Evolutionary conservation across 2,329 filamentous ascomycete genomes (phyloP).

Genomic region (Cadophora malorum): DNA sequence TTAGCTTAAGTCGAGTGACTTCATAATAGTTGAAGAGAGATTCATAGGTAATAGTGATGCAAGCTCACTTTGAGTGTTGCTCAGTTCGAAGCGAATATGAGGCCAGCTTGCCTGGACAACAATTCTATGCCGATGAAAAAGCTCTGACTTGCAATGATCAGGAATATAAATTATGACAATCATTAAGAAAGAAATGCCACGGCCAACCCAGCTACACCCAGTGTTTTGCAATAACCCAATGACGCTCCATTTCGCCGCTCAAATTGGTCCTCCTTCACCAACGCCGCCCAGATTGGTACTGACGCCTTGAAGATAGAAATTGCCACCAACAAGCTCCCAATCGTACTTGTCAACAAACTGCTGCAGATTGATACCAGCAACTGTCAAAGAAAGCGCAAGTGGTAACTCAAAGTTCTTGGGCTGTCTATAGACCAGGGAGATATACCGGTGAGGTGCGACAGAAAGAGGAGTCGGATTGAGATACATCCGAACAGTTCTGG

Average conservation of each 20-base stretch:
- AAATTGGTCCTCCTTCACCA: not conserved
- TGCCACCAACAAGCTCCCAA: conserved; percentile 6
- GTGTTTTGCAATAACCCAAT: not conserved
- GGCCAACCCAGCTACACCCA: not conserved
- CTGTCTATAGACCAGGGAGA: not conserved
- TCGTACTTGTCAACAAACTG: conserved; percentile 17
- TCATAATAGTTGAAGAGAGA: not conserved
- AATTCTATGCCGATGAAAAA: not conserved
- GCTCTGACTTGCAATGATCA: not conserved
- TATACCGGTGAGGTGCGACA: no score
- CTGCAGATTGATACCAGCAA: conserved; percentile 4
- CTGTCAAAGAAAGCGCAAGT: not conserved
- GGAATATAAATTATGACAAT: not conserved
- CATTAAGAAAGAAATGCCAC: not conserved
- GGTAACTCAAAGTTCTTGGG: conserved; percentile 7
- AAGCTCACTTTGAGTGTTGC: not conserved
- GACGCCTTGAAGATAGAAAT: conserved; percentile 7
- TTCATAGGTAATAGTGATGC: not conserved
- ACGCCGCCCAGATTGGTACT: not conserved
- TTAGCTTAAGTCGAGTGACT: not conserved
- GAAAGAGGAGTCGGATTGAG: not conserved
- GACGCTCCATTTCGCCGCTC: not conserved
- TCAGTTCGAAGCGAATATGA: not conserved
- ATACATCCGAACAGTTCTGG: conserved; percentile 3
- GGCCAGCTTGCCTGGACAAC: not conserved